Evolutionary conservation across 805 yeast species (phyloP).

Genomic region (Ogataea methanolica): DNA sequence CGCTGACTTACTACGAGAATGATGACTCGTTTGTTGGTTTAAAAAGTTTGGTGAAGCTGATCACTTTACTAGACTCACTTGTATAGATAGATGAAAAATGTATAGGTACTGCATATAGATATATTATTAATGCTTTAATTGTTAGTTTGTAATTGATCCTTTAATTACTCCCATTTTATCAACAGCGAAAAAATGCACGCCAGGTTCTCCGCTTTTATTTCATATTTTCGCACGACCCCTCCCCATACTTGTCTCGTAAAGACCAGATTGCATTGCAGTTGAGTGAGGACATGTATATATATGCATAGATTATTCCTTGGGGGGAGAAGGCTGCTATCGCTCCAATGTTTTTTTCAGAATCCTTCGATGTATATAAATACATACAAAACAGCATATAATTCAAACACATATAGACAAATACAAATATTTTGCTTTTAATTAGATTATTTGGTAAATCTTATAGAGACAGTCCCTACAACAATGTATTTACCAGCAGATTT

Average conservation of each 20-base stretch:
- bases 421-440: background rate
- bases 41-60: constrained; percentile 21
- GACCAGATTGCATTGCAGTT: no score
- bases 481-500: constrained; percentile 33
- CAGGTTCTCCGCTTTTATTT: background rate
- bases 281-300: no score
- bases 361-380: no score
- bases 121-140: background rate
- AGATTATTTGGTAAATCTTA: background rate
- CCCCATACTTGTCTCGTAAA: no score
- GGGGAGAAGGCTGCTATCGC: no score
- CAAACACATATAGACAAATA: background rate
- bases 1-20: background rate
- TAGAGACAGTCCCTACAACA: background rate
- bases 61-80: constrained; percentile 27
- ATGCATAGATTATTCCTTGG: no score
- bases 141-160: background rate
- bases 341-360: no score
- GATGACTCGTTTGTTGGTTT: constrained; percentile 14
- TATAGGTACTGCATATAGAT: background rate
- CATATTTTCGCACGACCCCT: background rate
- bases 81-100: constrained; percentile 5
- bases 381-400: no score
- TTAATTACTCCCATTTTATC: no score
- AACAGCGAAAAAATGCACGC: no score